Base-by-base conservation (phyloP, 2,329 filamentous ascomycete species). In the Phaeoacremonium minimum region DNA sequence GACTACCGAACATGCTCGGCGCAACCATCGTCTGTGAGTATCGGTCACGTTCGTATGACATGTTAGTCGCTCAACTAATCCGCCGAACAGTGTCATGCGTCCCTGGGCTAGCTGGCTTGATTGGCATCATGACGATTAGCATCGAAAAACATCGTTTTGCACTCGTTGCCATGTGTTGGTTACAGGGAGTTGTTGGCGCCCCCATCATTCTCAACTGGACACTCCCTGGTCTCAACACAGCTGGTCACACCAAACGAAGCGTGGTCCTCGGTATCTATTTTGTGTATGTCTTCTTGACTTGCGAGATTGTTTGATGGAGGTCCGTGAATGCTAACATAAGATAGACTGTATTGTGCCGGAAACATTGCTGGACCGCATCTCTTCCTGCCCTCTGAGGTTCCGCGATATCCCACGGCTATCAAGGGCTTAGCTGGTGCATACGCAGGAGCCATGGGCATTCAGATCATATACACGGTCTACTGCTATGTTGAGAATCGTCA, bases 131-230 rank as follows among this genome's bases (percentile, higher is more conserved):
- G 2, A 63, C 69, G 18, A 73, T 70, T 13, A 46, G 52, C 15
- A 51, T 71, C 4, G n/a, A n/a, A n/a, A 50, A 63, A 4, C 59
- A 73, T 33, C 64, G 64, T 36, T 61, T 69, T 55, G 64, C 63
- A 2, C 59, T 75, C 2, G 68, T 73, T 1, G 71, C 57, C n/a
- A 73, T 70, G 46, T 69, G 67, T 7, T 75, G 71, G 71, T 50
- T 75, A 11, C 67, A 73, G 41, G 67, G 67, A 29, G 55, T 72
- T 3, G 41, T 74, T 28, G 71, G 71, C 5, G 66, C 68, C 0
- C 66, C 71, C 0, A 63, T 75, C 3, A 66, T 75, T 28, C 44
- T 75, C 1, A 70, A 58, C 26, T 76, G 71, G 71, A 73, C 71
- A 16, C 44, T 75, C 0, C 61, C 72, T 11, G 66, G 60, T 3